Base-by-base conservation (phyloP, 306 rosid genomes). In the Dalbergia oliveri region DNA sequence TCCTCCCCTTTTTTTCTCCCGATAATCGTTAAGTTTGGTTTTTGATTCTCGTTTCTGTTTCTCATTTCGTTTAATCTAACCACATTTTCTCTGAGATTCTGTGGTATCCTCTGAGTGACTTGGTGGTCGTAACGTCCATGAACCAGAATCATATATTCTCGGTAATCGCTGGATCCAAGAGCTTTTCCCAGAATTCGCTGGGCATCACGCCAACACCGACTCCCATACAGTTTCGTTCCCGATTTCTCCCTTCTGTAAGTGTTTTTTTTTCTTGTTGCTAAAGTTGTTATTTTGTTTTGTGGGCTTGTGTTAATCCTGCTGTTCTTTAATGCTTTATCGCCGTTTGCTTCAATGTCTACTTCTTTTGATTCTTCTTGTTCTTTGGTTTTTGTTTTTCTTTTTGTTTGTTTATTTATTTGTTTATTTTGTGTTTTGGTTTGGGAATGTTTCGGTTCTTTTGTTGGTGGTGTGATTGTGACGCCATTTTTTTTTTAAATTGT, bases 171-270 rank as follows among this genome's bases (percentile, higher is more conserved):
- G 14, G 74, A 81, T 85, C 78, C 43, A 19, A 66, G 3, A 15
- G 66, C 34, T 80, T 80, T 65, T 70, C 61, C 37, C 61, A 4
- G 43, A 31, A 8, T 43, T 76, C n/a, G 11, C 7, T 34, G 76
- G 57, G 19, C 50, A 50, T 68, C 57, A 41, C 19, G 11, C 53
- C 59, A 14, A 67, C 23, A 4, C 54, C 50, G 53, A 37, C 53
- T 31, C 62, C 50, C 23, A 21, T 79, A 64, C 69, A 10, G 72
- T 50, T 56, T 70, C 37, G 3, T 43, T 43, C 68, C 39, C 14
- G 33, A 50, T 41, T 54, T 44, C 21, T 73, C 65, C 16, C 81
- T 47, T 34, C 0, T 72, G 89, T 86, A 65, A 79, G 74, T 53
- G 76, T 41, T 58, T 59, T 68, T 81, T 44, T 73, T 31, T 21